Base-by-base conservation (phyloP, 345 rosid genomes). In the Syzygium aqueum region DNA sequence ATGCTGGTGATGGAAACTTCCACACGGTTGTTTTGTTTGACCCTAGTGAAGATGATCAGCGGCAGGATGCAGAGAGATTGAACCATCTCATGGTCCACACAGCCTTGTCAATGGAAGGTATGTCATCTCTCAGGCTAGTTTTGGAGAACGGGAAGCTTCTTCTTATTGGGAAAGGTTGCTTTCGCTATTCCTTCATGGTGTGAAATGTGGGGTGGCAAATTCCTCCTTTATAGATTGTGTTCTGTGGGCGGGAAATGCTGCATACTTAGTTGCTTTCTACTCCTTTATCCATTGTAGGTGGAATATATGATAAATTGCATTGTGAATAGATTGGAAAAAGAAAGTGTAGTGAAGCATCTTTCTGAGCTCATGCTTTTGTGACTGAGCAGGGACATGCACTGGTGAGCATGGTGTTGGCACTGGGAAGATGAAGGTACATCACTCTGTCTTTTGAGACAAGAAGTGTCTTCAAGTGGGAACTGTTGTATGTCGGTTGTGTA, bases 351-450 rank as follows among this genome's bases (percentile, higher is more conserved):
- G 51, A 49, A 6, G 28, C 28, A 21, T 84, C 15, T 46, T 84
- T 52, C 40, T 17, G 85, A 84, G 85, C 61, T 52, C 28, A 3
- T 87, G 59, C 56, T 87, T 77, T 84, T 86, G 37, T 86, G 17
- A 51, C 86, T 89, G 86, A 77, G 88, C 94, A 97, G 99, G 98
- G 91, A 97, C 98, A 51, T 97, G 99, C 89, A 95, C 97, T 4
- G 98, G 98, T 84, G 99, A 97, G 90, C 98, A 97, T 84, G 98
- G 99, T 53, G 95, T 96, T 85, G 98, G 99, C 88, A 97, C 97
- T 25, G 98, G 98, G 87, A 96, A 96, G 92, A 91, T 96, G 94
- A 96, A 97, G 98, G 99, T 95, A 93, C 49, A 21, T 84, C 6
- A 11, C 43, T 28, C 21, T 12, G 6, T 84, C 61, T 51, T 84